Evolutionary conservation across 2,329 filamentous ascomycete species (phyloP).

Genomic region (Endoconidiophora laricicola): DNA sequence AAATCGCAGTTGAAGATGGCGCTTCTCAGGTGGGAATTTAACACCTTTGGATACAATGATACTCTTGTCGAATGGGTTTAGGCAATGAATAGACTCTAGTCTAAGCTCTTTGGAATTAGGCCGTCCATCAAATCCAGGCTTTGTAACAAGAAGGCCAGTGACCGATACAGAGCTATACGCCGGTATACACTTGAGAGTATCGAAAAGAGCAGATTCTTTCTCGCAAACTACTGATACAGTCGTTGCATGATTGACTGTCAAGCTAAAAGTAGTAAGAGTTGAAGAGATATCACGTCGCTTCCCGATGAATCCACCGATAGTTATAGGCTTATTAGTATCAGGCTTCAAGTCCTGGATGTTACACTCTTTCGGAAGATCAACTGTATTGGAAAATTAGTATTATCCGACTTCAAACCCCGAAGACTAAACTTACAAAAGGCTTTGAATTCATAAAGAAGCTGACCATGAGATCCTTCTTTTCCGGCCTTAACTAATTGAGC

Average conservation of each 20-base stretch:
- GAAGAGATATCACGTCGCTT: slow-evolving; percentile 50
- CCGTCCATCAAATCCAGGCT: slow-evolving; percentile 15
- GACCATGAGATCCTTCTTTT: not conserved
- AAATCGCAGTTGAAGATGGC: slow-evolving; percentile 75
- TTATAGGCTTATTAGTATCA: slow-evolving; percentile 9
- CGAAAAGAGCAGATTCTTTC: slow-evolving; percentile 22
- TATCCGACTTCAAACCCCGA: not conserved
- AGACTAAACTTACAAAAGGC: slow-evolving; percentile 6
- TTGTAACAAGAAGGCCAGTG: slow-evolving; percentile 22
- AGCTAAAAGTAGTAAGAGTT: slow-evolving; percentile 53
- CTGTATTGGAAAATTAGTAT: slow-evolving; percentile 3
- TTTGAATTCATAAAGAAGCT: slow-evolving; percentile 8
- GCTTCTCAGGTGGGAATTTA: slow-evolving; percentile 54
- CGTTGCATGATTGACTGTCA: slow-evolving; percentile 23
- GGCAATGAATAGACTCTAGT: slow-evolving; percentile 37
- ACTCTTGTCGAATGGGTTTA: slow-evolving; percentile 60
- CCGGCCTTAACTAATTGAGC: not conserved
- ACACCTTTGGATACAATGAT: slow-evolving; percentile 62
- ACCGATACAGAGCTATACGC: slow-evolving; percentile 37
- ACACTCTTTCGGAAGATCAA: slow-evolving; percentile 8
- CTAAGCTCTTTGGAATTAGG: slow-evolving; percentile 15
- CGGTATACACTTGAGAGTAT: slow-evolving; percentile 28
- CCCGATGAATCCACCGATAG: slow-evolving; percentile 54
- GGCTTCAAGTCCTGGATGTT: slow-evolving; percentile 5
- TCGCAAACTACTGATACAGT: slow-evolving; percentile 23